phyloP scores from a whole-genome alignment of 75 land plant species.

The Cryptomeria japonica region DNA sequence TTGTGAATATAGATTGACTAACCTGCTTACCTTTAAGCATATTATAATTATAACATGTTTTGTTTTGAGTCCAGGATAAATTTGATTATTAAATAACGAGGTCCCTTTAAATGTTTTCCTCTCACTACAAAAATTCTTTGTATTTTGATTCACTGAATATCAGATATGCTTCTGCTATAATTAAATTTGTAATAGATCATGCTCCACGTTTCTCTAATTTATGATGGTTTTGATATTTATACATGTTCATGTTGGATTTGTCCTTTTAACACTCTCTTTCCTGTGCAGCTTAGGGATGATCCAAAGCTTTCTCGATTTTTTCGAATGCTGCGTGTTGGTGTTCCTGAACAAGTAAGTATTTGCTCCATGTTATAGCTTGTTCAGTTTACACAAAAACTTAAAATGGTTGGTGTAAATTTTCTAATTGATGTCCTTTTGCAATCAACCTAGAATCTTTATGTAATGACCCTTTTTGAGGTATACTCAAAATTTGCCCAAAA shows the following conservation, averaged over 20 bases:
- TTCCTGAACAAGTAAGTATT: slow-evolving; percentile 23
- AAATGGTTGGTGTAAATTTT: neutral
- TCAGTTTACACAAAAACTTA: neutral
- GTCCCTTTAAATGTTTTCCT: neutral
- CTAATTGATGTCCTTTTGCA: neutral
- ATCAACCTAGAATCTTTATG: neutral
- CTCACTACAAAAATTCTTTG: neutral
- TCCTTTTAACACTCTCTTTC: neutral
- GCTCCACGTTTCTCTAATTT: neutral
- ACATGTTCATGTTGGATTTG: neutral
- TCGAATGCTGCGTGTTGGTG: slow-evolving; percentile 29
- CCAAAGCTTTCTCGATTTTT: slow-evolving; percentile 22
- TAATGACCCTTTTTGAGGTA: too few relatives aligned
- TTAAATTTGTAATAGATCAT: neutral
- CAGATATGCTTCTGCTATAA: neutral
- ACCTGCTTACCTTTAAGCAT: neutral
- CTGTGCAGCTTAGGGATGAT: slow-evolving; percentile 17
- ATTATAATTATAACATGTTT: neutral
- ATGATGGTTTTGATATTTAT: neutral
- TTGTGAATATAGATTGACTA: neutral
- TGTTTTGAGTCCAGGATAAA: neutral
- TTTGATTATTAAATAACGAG: neutral
- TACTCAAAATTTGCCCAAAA: too few relatives aligned
- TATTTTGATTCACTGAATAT: neutral
- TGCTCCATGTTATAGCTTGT: neutral